Conservation (phyloP, 495 filamentous ascomycete genomes). For the Chaetomium tenue region DNA sequence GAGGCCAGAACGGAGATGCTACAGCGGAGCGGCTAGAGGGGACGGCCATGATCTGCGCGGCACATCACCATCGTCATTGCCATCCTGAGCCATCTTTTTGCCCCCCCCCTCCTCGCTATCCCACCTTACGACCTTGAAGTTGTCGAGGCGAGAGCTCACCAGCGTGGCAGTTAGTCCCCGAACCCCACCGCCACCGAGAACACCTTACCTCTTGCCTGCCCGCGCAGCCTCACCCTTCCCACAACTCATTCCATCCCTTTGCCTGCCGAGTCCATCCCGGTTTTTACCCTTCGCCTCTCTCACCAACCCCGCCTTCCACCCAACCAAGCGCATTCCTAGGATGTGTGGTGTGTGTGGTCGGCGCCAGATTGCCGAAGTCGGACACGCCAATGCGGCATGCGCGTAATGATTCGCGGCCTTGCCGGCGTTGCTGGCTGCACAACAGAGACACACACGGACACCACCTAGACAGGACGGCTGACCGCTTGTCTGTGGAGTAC, state of each 20-base stretch:
- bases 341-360: not conserved
- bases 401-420: not conserved
- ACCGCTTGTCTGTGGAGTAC: slow-evolving; percentile 1
- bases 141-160: not conserved
- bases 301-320: not conserved
- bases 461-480: not conserved
- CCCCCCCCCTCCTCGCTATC: not conserved
- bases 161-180: not conserved
- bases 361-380: slow-evolving; percentile 15
- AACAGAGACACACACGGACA: not conserved
- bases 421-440: no score
- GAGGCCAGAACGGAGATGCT: not conserved
- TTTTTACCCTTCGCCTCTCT: not conserved
- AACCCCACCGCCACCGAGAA: slow-evolving; percentile 1
- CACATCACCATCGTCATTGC: not conserved
- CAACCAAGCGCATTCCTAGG: not conserved
- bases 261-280: not conserved
- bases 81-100: not conserved
- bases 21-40: not conserved
- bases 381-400: not conserved
- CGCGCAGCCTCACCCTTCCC: not conserved
- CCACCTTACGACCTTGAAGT: not conserved
- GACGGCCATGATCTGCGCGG: not conserved
- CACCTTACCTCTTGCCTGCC: not conserved
- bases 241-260: not conserved